phyloP scores from a whole-genome alignment of 371 early-diverging fungal genomes.

The Sporodiniella umbellata region DNA sequence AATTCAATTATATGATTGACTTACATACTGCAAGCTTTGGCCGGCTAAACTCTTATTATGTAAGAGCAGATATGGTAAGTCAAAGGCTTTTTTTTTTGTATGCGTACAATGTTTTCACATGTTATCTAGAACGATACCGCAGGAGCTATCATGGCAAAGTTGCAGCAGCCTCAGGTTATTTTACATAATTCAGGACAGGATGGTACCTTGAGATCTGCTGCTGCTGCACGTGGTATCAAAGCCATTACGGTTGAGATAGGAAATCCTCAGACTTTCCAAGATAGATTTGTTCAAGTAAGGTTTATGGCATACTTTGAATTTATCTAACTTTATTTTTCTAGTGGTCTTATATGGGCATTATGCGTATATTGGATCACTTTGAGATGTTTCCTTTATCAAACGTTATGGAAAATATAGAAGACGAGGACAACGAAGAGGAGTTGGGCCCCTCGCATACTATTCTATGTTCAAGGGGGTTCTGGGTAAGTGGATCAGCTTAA shows the following conservation, averaged over 20 bases:
- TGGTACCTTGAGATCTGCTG: slow-evolving; percentile 79
- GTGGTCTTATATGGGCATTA: slow-evolving; percentile 32
- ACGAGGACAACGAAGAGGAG: neutral
- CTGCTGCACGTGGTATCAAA: slow-evolving; percentile 72
- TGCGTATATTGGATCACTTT: slow-evolving; percentile 30
- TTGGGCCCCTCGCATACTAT: slow-evolving; percentile 17
- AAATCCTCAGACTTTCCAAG: slow-evolving; percentile 72
- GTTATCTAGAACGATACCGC: slow-evolving; percentile 55
- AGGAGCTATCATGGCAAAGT: slow-evolving; percentile 72
- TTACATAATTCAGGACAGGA: slow-evolving; percentile 42
- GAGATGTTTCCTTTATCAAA: slow-evolving; percentile 20
- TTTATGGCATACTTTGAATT: slow-evolving; percentile 49
- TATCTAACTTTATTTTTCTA: slow-evolving; percentile 24
- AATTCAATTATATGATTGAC: slow-evolving; percentile 83
- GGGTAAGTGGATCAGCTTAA: slow-evolving; percentile 21
- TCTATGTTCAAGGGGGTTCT: slow-evolving; percentile 33
- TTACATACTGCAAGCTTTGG: slow-evolving; percentile 89
- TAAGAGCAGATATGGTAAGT: slow-evolving; percentile 73
- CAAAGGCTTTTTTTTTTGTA: neutral
- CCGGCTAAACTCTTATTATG: slow-evolving; percentile 84
- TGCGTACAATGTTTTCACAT: too few relatives aligned
- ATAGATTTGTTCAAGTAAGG: slow-evolving; percentile 63
- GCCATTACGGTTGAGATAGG: slow-evolving; percentile 90
- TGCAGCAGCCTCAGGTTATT: slow-evolving; percentile 84
- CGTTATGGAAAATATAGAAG: neutral